A percentile compares a stretch with the other conserved stretches of the same genome.
Evolutionary conservation across 192 early-diverging fungal genomes (phyloP).

Genomic region (Piromyces finnis): DNA sequence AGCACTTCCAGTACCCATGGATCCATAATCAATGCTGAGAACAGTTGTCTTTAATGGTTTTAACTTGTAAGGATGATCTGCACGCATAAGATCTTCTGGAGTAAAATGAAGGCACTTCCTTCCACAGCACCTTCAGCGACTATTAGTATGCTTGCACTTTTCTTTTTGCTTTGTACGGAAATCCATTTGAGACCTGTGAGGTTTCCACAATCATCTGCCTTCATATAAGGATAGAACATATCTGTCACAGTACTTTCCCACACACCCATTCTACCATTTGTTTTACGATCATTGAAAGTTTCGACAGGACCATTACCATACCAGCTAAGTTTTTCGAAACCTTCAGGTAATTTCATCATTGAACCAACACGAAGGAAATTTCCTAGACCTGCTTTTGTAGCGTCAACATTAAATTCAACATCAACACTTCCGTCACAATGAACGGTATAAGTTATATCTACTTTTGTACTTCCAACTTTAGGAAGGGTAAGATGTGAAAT

Average conservation of each 20-base stretch:
- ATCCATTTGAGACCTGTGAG: not conserved
- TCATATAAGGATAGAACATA: not conserved
- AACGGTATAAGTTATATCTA: not conserved
- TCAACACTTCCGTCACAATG: not conserved
- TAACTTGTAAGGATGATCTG: not conserved
- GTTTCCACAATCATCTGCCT: not conserved
- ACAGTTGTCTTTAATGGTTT: not conserved
- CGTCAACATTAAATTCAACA: not conserved
- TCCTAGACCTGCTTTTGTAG: not conserved
- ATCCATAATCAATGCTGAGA: not conserved
- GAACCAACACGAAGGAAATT: not conserved
- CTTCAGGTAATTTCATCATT: not conserved
- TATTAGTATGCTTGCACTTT: not conserved
- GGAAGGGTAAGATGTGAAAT: not conserved
- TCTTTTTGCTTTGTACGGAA: not conserved
- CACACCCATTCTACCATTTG: not conserved
- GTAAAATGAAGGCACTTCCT: not conserved
- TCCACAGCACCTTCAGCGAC: not conserved
- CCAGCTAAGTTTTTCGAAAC: not conserved
- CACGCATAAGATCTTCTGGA: not conserved
- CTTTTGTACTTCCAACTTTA: not conserved
- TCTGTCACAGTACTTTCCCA: not conserved
- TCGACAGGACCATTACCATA: not conserved
- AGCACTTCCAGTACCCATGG: not conserved
- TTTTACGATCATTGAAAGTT: not conserved